A percentile compares a stretch with the other conserved stretches of the same genome.
phyloP scores from a whole-genome alignment of 192 early-diverging fungal species.

The Coemansia sp. region DNA sequence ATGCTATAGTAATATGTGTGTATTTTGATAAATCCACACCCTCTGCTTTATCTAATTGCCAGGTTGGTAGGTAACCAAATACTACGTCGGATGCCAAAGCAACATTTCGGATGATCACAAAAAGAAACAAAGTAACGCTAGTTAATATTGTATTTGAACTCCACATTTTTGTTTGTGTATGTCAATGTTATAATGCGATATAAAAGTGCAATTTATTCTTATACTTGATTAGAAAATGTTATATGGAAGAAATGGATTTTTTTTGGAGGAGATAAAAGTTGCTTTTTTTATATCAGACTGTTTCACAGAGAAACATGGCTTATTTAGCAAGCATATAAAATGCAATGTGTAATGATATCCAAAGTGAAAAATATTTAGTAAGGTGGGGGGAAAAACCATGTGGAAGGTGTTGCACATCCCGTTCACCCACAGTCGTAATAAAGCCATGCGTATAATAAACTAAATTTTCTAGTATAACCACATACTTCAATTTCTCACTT shows the following conservation, averaged over 20 bases:
- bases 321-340: no score
- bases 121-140: neutral
- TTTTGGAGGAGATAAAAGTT: no score
- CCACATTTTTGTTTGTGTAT: conserved; percentile 1
- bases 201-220: no score
- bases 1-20: conserved; percentile 71
- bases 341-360: no score
- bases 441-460: neutral
- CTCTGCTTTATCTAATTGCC: conserved; percentile 39
- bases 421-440: neutral
- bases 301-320: no score
- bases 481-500: neutral
- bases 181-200: neutral
- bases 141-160: neutral
- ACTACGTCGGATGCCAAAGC: conserved; percentile 18
- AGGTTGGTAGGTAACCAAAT: conserved; percentile 54
- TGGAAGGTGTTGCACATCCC: neutral
- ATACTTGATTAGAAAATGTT: no score
- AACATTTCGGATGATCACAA: neutral
- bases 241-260: no score
- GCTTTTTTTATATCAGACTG: no score
- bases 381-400: no score
- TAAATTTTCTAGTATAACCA: neutral
- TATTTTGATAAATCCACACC: conserved; percentile 55
- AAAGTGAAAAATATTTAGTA: no score